Percentiles rank a stretch among this genome's conserved stretches.
phyloP scores from a whole-genome alignment of 306 rosid genomes.

The Cucurbita pepo region DNA sequence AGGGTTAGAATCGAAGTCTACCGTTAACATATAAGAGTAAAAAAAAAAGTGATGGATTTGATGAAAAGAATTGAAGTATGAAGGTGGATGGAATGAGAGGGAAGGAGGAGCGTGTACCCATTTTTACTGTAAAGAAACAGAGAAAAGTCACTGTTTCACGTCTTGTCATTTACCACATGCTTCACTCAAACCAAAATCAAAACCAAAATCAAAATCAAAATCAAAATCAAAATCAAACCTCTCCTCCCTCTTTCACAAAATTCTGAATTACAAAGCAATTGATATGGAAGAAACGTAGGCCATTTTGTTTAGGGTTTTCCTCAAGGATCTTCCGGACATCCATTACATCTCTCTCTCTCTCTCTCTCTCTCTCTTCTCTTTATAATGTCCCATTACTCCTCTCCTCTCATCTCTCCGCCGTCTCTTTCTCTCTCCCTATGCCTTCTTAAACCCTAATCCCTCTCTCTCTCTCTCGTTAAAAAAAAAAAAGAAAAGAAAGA shows the following conservation, averaged over 20 bases:
- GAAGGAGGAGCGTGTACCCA: slow-evolving; percentile 7
- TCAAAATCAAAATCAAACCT: not conserved
- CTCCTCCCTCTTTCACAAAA: slow-evolving; percentile 6
- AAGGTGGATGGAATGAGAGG: too few relatives aligned
- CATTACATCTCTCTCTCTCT: not conserved
- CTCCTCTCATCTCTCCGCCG: slow-evolving; percentile 44
- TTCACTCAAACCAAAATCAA: not conserved
- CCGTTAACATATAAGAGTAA: too few relatives aligned
- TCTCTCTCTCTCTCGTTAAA: not conserved
- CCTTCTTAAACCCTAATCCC: slow-evolving; percentile 12
- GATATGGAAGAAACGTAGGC: slow-evolving; percentile 1
- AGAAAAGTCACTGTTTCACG: slow-evolving; percentile 48
- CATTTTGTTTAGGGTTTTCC: slow-evolving; percentile 29
- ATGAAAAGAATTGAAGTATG: too few relatives aligned
- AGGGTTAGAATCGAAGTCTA: too few relatives aligned
- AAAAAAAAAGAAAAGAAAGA: not conserved
- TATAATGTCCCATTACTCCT: slow-evolving; percentile 8
- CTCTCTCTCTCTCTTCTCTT: too few relatives aligned
- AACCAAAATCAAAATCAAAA: too few relatives aligned
- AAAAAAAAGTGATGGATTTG: too few relatives aligned
- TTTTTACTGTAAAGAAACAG: slow-evolving; percentile 33
- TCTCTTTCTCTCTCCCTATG: slow-evolving; percentile 14
- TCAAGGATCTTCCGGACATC: slow-evolving; percentile 32
- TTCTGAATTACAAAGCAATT: not conserved
- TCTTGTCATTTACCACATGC: slow-evolving; percentile 61